phyloP scores from a whole-genome alignment of 306 rosid species.

The Fagus sylvatica region DNA sequence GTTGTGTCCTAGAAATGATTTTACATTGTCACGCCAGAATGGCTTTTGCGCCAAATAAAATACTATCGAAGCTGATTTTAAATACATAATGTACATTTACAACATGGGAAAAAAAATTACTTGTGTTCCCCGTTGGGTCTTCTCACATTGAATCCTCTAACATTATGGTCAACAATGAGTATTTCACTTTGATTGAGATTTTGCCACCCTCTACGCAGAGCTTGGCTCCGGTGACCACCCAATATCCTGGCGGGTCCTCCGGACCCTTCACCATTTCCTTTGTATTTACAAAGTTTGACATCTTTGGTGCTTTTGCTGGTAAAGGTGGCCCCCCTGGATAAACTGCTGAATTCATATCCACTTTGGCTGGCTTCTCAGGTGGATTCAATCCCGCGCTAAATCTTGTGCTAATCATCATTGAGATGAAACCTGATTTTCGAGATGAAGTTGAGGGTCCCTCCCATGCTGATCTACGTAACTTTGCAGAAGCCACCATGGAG shows the following conservation, averaged over 20 bases:
- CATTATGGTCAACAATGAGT: conserved; percentile 73
- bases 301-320: conserved; percentile 61
- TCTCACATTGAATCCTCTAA: conserved; percentile 50
- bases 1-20: not conserved
- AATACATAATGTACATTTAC: conserved; percentile 46
- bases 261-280: conserved; percentile 84
- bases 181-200: conserved; percentile 76
- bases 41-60: conserved; percentile 7
- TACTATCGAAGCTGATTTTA: not conserved
- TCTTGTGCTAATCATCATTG: conserved; percentile 71
- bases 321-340: conserved; percentile 76
- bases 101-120: not conserved
- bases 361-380: conserved; percentile 51
- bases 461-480: conserved; percentile 81
- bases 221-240: conserved; percentile 94
- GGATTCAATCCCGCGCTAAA: conserved; percentile 56
- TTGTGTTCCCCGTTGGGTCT: not conserved
- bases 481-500: conserved; percentile 67
- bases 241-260: conserved; percentile 78
- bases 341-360: conserved; percentile 75
- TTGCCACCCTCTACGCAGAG: conserved; percentile 63
- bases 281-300: conserved; percentile 67
- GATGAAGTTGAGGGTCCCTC: conserved; percentile 65
- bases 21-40: not conserved
- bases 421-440: conserved; percentile 76